Evolutionary conservation across 306 rosid genomes (phyloP), one percentile per base, ranked within the genome.

Genomic region (Cucurbita moschata): DNA sequence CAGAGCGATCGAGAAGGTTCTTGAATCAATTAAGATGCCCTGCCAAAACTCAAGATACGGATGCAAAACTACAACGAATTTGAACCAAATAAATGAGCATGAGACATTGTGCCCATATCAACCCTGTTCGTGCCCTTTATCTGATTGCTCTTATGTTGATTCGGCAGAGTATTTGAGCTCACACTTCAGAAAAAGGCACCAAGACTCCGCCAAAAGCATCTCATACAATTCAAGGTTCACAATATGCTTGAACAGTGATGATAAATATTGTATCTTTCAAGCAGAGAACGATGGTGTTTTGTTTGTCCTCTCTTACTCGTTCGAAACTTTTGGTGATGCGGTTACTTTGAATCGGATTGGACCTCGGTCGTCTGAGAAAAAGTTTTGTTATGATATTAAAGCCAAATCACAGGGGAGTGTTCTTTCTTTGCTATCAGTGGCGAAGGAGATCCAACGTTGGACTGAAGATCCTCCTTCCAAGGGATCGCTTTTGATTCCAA

Each of bases 1-100:
- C 71, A 82, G 96, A 26, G 87, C 90, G 61, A 76, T 89, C 19
- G 96, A 91, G 81, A 86, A 84, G 77, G 79, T 89, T 43, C 58
- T 89, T 74, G 97, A 92, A 55, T 83, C 92, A 19, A 78, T 86
- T 54, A 84, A 81, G 77, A 63, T 89, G 52, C 57, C 79, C 16
- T 92, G 97, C 76, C 73, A 26, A 46, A 74, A 86, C 82, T 71
- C 79, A 30, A 81, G 71, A 46, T 82, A 83, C 74, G 96, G 97
- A 10, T 89, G 96, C 81, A 79, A 79, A 59, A 87, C 74, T 60
- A 71, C 38, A 26, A 47, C 80, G 53, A 38, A 42, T 57, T 85
- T 77, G 81, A 58, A 72, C 74, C 77, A 72, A 75, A 85, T 74
- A 75, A 77, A 55, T 18, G 83, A 76, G 19, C 97, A 92, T 61